A percentile compares a stretch with the other conserved stretches of the same genome.
Evolutionary conservation across 2,329 filamentous ascomycete species (phyloP).

Genomic region (Byssochlamys sp.): DNA sequence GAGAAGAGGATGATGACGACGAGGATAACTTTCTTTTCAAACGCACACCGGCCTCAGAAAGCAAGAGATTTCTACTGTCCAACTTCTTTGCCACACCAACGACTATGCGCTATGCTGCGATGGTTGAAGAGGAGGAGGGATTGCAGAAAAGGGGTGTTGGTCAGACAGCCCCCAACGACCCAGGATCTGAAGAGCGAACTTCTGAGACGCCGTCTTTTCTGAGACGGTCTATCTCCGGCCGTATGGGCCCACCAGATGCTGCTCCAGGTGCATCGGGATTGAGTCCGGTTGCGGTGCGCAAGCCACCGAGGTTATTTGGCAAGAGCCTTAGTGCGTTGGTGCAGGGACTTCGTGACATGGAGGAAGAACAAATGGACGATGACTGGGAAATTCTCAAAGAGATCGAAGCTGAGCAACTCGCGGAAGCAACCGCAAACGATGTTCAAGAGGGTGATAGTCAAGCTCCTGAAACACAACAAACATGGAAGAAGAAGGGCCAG

Average conservation of each 20-base stretch:
- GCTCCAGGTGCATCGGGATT: conserved; percentile 11
- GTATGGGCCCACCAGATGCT: conserved; percentile 11
- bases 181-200: conserved; percentile 7
- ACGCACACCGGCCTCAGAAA: conserved; percentile 35
- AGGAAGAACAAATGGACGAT: conserved; percentile 33
- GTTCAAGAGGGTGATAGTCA: conserved; percentile 32
- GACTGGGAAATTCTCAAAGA: conserved; percentile 37
- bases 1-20: conserved; percentile 16
- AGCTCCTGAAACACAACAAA: conserved; percentile 6
- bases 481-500: conserved; percentile 41
- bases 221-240: conserved; percentile 26
- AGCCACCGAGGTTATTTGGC: conserved; percentile 27
- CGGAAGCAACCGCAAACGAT: conserved; percentile 9
- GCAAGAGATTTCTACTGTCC: conserved; percentile 36
- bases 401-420: conserved; percentile 29
- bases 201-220: conserved; percentile 33
- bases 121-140: conserved; percentile 26
- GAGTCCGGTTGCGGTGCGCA: conserved; percentile 31
- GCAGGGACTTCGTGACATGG: conserved; percentile 30
- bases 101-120: conserved; percentile 32
- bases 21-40: conserved; percentile 8
- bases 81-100: conserved; percentile 39
- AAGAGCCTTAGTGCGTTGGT: conserved; percentile 31
- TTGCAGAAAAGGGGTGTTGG: conserved; percentile 3
- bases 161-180: conserved; percentile 2